These are phyloP conservation scores for Talaromyces sp. DNA, from an alignment of 2,329 filamentous ascomycete genomes.

Conservation along the genomic window DNA sequence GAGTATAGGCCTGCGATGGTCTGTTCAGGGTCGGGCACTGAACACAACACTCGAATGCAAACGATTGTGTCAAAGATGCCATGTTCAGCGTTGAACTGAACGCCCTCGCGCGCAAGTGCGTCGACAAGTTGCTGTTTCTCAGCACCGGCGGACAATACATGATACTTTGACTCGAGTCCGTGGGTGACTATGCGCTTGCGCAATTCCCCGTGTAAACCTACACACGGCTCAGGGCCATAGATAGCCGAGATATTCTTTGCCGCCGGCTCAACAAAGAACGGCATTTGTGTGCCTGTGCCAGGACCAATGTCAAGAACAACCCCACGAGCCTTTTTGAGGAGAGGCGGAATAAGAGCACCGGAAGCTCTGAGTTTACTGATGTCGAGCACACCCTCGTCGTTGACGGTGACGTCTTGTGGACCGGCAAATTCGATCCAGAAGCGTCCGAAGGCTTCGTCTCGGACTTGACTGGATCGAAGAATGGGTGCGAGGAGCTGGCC, in stretches of 20 bases:
- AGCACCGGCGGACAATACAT: slow-evolving; percentile 47
- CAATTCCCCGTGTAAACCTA: slow-evolving; percentile 46
- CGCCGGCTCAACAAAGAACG: slow-evolving; percentile 41
- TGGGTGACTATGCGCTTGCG: slow-evolving; percentile 37
- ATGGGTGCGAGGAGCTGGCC: slow-evolving; percentile 37
- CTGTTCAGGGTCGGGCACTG: slow-evolving; percentile 47
- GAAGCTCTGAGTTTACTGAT: slow-evolving; percentile 28
- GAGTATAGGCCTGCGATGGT: slow-evolving; percentile 48
- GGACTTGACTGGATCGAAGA: slow-evolving; percentile 29
- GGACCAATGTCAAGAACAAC: slow-evolving; percentile 51
- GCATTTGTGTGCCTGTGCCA: slow-evolving; percentile 51
- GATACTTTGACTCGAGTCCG: slow-evolving; percentile 48
- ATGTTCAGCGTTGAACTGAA: slow-evolving; percentile 28
- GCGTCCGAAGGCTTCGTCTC: slow-evolving; percentile 39
- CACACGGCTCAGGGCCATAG: slow-evolving; percentile 55
- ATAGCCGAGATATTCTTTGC: slow-evolving; percentile 39
- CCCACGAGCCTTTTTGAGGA: slow-evolving; percentile 41
- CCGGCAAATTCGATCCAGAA: slow-evolving; percentile 39
- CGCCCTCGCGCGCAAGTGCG: slow-evolving; percentile 42
- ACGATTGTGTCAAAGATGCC: slow-evolving; percentile 55
- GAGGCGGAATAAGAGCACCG: slow-evolving; percentile 38
- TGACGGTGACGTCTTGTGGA: background rate
- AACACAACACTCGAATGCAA: slow-evolving; percentile 54
- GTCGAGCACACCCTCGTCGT: slow-evolving; percentile 6
- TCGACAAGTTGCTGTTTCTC: slow-evolving; percentile 47